These are phyloP conservation scores for Phanerodontia chrysosporium DNA, from an alignment of 768 basidiomycete species.

Conservation along the genomic window DNA sequence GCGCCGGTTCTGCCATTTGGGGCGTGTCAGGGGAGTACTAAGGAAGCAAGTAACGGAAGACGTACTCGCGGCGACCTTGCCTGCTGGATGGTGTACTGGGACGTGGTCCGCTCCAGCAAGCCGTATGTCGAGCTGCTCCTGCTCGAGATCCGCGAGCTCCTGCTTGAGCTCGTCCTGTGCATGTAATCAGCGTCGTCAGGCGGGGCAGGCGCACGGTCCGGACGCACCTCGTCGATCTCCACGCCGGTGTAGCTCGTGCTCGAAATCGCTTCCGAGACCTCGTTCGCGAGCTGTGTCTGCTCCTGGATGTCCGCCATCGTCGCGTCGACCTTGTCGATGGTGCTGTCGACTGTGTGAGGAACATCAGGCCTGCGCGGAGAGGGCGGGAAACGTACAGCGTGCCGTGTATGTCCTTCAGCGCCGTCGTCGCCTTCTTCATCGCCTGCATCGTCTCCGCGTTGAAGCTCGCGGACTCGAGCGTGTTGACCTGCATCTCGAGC, in stretches of 20 bases:
- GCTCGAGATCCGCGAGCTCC: conserved; percentile 84
- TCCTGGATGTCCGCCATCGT: conserved; percentile 87
- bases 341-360: conserved; percentile 38
- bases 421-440: conserved; percentile 94
- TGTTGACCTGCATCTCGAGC: conserved; percentile 94
- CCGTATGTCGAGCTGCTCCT: conserved; percentile 82
- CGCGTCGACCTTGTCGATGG: conserved; percentile 82
- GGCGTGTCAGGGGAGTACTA: conserved; percentile 1
- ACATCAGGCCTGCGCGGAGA: neutral
- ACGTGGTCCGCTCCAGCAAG: conserved; percentile 85
- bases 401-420: conserved; percentile 84
- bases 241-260: conserved; percentile 55
- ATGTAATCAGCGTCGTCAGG: neutral
- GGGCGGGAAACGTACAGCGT: conserved; percentile 63
- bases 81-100: conserved; percentile 78
- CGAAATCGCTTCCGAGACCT: conserved; percentile 87
- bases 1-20: conserved; percentile 30
- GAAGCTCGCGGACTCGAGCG: conserved; percentile 94
- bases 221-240: conserved; percentile 67
- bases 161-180: conserved; percentile 73
- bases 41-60: conserved; percentile 11
- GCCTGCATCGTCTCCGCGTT: conserved; percentile 96
- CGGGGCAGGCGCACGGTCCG: neutral
- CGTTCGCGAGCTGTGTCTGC: conserved; percentile 88
- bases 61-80: conserved; percentile 47